Percentiles rank a stretch among this genome's conserved stretches.
Evolutionary conservation across 73 alveolate species (phyloP).

Genomic region (Paramecium sonneborni): DNA sequence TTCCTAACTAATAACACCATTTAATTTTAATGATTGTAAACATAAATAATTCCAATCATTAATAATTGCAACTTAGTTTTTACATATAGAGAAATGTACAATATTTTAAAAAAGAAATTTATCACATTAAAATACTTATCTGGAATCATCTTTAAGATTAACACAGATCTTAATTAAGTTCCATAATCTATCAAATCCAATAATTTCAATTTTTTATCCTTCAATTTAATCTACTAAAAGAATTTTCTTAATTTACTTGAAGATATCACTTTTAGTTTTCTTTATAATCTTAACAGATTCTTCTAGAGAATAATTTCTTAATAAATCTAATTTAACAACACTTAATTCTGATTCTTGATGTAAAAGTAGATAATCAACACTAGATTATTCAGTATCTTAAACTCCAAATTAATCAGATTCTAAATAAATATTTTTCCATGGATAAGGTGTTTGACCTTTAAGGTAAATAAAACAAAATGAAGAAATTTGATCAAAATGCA

Average conservation of each 20-base stretch:
- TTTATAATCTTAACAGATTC: not conserved
- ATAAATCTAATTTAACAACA: not conserved
- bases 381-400: constrained; percentile 17
- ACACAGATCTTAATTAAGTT: not conserved
- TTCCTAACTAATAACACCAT: not conserved
- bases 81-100: not conserved
- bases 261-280: not conserved
- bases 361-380: constrained; percentile 30
- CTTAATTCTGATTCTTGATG: constrained; percentile 24
- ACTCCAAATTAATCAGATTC: constrained; percentile 31
- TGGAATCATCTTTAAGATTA: not conserved
- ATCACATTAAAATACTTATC: not conserved
- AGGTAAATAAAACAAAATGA: constrained; percentile 30
- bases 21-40: not conserved
- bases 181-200: constrained; percentile 58
- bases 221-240: not conserved
- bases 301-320: constrained; percentile 18
- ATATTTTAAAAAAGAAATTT: not conserved
- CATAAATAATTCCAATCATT: constrained; percentile 56
- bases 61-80: not conserved
- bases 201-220: constrained; percentile 26
- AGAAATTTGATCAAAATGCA: not conserved
- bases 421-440: not conserved
- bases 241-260: not conserved
- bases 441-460: not conserved